These are phyloP conservation scores for Metschnikowia lachancei DNA, from an alignment of 805 yeast genomes.

Conservation along the genomic window DNA sequence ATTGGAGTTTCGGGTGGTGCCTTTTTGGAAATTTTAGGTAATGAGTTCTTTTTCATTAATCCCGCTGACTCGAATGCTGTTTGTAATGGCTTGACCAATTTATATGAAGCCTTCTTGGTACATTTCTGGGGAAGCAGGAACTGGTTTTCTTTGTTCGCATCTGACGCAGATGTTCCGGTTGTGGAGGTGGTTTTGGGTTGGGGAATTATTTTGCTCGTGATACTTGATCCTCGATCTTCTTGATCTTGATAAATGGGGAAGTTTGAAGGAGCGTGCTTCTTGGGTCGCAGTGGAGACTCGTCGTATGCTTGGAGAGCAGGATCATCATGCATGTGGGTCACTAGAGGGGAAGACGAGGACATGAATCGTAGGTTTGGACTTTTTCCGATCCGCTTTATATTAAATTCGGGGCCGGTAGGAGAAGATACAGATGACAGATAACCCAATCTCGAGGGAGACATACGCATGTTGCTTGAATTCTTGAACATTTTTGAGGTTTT, in stretches of 20 bases:
- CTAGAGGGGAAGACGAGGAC: slow-evolving; percentile 19
- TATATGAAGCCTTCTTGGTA: slow-evolving; percentile 40
- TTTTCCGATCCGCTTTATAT: slow-evolving; percentile 12
- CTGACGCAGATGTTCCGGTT: slow-evolving; percentile 6
- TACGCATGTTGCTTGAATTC: slow-evolving; percentile 33
- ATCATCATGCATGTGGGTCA: slow-evolving; percentile 15
- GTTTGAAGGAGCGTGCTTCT: slow-evolving; percentile 10
- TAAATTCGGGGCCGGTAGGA: slow-evolving; percentile 15
- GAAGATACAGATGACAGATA: slow-evolving; percentile 15
- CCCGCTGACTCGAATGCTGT: slow-evolving; percentile 81
- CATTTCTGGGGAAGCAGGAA: slow-evolving; percentile 3
- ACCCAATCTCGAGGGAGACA: slow-evolving; percentile 28
- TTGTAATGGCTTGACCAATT: slow-evolving; percentile 77
- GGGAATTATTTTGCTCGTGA: background rate
- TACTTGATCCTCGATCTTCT: slow-evolving; percentile 4
- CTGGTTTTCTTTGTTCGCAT: slow-evolving; percentile 39
- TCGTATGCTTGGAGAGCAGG: slow-evolving; percentile 11
- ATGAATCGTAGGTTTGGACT: slow-evolving; percentile 19
- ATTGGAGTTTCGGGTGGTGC: slow-evolving; percentile 46
- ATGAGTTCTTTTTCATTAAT: slow-evolving; percentile 50
- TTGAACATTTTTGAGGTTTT: slow-evolving; percentile 33
- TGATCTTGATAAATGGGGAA: slow-evolving; percentile 17
- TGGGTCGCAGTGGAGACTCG: slow-evolving; percentile 20
- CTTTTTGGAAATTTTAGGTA: slow-evolving; percentile 24
- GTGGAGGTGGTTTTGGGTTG: background rate